Percentiles rank a stretch among this genome's conserved stretches.
phyloP scores from a whole-genome alignment of 1,284 basidiomycete species.

The Tylopilus sp. region DNA sequence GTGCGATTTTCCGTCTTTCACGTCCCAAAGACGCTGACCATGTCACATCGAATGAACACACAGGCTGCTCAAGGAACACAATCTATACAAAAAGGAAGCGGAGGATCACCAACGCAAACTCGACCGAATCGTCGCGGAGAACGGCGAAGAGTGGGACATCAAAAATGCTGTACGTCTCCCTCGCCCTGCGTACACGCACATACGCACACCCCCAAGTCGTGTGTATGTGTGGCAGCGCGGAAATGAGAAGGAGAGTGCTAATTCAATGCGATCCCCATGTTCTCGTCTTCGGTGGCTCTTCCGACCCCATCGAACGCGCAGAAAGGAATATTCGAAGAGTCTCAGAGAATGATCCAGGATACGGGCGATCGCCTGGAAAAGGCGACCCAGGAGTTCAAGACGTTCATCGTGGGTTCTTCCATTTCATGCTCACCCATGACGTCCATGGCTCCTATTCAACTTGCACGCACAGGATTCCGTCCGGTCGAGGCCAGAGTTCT shows the following conservation, averaged over 20 bases:
- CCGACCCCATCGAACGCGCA: constrained; percentile 30
- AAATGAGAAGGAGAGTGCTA: constrained; percentile 25
- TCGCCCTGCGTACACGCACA: constrained; percentile 1
- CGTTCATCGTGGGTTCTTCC: constrained; percentile 62
- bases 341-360: constrained; percentile 76
- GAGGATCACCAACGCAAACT: constrained; percentile 56
- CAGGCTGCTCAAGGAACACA: constrained; percentile 70
- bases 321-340: constrained; percentile 75
- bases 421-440: constrained; percentile 10
- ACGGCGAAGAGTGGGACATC: constrained; percentile 74
- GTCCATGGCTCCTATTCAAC: constrained; percentile 14
- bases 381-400: constrained; percentile 60
- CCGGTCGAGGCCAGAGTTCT: constrained; percentile 47
- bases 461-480: constrained; percentile 38
- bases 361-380: constrained; percentile 57
- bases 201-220: constrained; percentile 5
- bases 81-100: constrained; percentile 66
- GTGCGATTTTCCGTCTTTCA: constrained; percentile 43
- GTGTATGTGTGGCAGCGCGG: constrained; percentile 25
- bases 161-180: constrained; percentile 66
- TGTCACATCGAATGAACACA: constrained; percentile 42
- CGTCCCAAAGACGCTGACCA: constrained; percentile 12
- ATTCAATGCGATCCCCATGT: constrained; percentile 16
- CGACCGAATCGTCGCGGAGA: constrained; percentile 60
- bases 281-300: constrained; percentile 15